Evolutionary conservation across 225 moss, liverwort and hornwort genomes (phyloP).

Genomic region (Pleurozium schreberi): DNA sequence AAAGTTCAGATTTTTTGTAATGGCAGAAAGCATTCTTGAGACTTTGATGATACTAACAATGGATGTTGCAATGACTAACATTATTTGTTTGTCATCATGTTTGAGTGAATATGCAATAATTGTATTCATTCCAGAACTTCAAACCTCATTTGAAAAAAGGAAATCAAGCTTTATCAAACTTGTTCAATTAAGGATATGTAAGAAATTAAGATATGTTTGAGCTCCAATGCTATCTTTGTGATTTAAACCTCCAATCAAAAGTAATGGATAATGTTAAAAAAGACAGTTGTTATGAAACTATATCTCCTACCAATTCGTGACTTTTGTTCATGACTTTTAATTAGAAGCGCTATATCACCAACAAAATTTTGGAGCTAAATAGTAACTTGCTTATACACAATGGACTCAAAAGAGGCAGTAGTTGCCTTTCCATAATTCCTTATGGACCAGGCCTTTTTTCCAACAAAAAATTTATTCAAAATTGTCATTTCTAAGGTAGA

Average conservation of each 20-base stretch:
- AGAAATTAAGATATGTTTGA: neutral
- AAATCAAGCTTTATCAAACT: neutral
- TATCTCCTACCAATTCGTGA: neutral
- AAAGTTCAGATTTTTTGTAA: too few species aligned
- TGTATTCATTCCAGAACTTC: neutral
- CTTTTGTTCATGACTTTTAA: neutral
- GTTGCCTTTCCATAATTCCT: too few species aligned
- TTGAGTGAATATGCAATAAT: neutral
- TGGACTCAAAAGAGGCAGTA: too few species aligned
- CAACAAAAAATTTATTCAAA: too few species aligned
- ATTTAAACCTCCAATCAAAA: neutral
- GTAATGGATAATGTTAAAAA: neutral
- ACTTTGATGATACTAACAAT: fast-evolving
- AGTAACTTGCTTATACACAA: neutral
- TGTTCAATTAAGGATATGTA: neutral
- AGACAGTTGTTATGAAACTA: neutral
- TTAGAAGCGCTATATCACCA: neutral
- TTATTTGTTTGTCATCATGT: neutral
- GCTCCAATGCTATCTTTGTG: neutral
- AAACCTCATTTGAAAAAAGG: neutral
- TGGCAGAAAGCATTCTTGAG: fast-evolving
- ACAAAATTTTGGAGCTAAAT: neutral
- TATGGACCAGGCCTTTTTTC: too few species aligned
- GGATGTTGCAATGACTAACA: neutral
- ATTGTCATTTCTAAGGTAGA: too few species aligned